Percentiles rank a stretch among this genome's conserved stretches.
phyloP scores from a whole-genome alignment of 257 asterid species.

The Nicotiana otophora region DNA sequence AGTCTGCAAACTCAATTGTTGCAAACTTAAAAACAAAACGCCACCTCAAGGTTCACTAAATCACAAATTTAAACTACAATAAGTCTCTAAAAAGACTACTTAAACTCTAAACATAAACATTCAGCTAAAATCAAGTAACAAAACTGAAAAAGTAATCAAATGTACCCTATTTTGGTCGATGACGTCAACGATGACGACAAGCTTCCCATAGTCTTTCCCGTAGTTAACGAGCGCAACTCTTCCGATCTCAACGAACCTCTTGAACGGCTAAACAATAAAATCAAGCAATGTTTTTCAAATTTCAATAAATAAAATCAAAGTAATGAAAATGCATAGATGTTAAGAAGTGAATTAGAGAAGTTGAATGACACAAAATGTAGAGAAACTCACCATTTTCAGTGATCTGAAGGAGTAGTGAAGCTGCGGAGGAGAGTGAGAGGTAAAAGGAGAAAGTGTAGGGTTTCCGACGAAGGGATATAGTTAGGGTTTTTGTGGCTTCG shows the following conservation, averaged over 20 bases:
- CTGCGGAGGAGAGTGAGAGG: background rate
- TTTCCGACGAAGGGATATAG: background rate
- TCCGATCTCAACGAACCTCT: slow-evolving; percentile 81
- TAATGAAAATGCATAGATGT: background rate
- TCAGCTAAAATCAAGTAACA: background rate
- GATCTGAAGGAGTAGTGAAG: background rate
- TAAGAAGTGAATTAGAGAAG: background rate
- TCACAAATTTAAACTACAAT: background rate
- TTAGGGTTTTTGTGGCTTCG: background rate
- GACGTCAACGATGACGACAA: slow-evolving; percentile 68
- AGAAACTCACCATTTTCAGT: slow-evolving; percentile 18
- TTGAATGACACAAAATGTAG: background rate
- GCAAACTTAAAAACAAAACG: background rate
- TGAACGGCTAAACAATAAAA: slow-evolving; percentile 52
- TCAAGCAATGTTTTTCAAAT: background rate
- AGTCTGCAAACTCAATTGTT: background rate
- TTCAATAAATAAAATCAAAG: background rate
- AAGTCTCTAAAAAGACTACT: background rate
- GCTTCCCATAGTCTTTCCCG: slow-evolving; percentile 67
- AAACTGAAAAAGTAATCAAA: slow-evolving; percentile 26
- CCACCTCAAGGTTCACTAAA: background rate
- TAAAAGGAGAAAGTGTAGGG: background rate
- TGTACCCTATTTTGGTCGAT: slow-evolving; percentile 12
- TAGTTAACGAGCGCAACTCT: slow-evolving; percentile 71
- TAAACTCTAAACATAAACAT: background rate